Conservation (phyloP, 2,329 filamentous ascomycete species). For the Aureobasidium sp. region DNA sequence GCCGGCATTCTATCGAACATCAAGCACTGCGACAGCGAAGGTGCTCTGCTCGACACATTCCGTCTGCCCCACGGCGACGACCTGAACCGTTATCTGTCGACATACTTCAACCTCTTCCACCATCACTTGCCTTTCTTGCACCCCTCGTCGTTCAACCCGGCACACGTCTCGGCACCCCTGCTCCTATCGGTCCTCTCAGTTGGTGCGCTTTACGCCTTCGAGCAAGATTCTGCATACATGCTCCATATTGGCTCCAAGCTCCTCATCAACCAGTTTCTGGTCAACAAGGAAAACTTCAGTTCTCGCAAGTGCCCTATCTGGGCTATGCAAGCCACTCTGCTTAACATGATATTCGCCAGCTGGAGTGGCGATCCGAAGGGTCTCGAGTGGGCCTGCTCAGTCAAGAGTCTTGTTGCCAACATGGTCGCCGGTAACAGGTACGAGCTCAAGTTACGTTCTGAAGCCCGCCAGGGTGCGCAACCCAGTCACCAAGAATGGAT, state of each 20-base stretch:
- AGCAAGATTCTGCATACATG: constrained; percentile 94
- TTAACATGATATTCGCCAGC: constrained; percentile 99
- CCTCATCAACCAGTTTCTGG: constrained; percentile 90
- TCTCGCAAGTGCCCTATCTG: constrained; percentile 94
- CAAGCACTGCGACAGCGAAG: constrained; percentile 69
- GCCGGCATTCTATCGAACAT: constrained; percentile 82
- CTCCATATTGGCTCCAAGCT: constrained; percentile 97
- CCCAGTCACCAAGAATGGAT: constrained; percentile 88
- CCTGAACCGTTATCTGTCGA: constrained; percentile 86
- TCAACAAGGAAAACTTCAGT: constrained; percentile 98
- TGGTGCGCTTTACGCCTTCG: constrained; percentile 91
- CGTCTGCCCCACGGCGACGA: constrained; percentile 72
- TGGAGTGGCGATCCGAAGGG: constrained; percentile 98
- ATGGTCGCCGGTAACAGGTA: constrained; percentile 98
- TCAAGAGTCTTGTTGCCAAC: constrained; percentile 95
- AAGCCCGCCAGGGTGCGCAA: constrained; percentile 68
- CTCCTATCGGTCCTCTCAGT: constrained; percentile 89
- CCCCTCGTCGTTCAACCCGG: constrained; percentile 80
- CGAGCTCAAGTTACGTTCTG: constrained; percentile 86
- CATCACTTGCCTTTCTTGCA: constrained; percentile 95
- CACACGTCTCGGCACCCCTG: constrained; percentile 71
- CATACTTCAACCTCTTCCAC: constrained; percentile 95
- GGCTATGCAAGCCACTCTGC: constrained; percentile 93
- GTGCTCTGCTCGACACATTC: constrained; percentile 80
- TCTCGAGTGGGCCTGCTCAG: constrained; percentile 96